A percentile compares a stretch with the other conserved stretches of the same genome.
Evolutionary conservation across 148 eudicot genomes (phyloP).

Genomic region (Amaranthus hypochondriacus): DNA sequence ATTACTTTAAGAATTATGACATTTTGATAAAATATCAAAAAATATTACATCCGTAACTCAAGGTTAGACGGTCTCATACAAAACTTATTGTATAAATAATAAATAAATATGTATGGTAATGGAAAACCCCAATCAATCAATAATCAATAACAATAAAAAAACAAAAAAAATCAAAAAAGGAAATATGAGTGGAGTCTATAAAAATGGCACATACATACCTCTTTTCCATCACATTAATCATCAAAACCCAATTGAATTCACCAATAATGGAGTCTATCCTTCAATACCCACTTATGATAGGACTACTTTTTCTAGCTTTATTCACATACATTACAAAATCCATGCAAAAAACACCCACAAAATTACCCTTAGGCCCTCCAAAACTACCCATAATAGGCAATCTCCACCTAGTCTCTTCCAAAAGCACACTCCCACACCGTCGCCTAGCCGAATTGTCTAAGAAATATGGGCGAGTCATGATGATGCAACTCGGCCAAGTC

Average conservation of each 20-base stretch:
- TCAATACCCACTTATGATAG: neutral
- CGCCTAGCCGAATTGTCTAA: slow-evolving; percentile 9
- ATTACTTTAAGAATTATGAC: no score
- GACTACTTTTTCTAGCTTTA: neutral
- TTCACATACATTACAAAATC: neutral
- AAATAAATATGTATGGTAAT: no score
- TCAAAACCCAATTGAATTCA: neutral
- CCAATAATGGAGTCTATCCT: neutral
- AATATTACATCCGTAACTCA: no score
- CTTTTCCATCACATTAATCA: neutral
- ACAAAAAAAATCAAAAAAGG: no score
- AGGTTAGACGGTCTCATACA: no score
- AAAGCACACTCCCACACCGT: slow-evolving; percentile 22
- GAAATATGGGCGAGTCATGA: slow-evolving; percentile 26
- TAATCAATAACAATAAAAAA: no score
- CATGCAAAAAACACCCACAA: slow-evolving; percentile 1
- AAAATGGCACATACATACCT: no score
- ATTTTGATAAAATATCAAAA: no score
- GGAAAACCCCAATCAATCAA: no score
- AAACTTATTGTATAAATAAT: no score
- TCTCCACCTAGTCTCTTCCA: slow-evolving; percentile 20
- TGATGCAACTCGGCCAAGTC: slow-evolving; percentile 24
- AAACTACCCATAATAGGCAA: slow-evolving; percentile 24
- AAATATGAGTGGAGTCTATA: no score
- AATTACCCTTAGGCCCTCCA: slow-evolving; percentile 23